These are phyloP conservation scores for Metahyphopichia silvanorum DNA, from an alignment of 805 yeast genomes.

Conservation along the genomic window DNA sequence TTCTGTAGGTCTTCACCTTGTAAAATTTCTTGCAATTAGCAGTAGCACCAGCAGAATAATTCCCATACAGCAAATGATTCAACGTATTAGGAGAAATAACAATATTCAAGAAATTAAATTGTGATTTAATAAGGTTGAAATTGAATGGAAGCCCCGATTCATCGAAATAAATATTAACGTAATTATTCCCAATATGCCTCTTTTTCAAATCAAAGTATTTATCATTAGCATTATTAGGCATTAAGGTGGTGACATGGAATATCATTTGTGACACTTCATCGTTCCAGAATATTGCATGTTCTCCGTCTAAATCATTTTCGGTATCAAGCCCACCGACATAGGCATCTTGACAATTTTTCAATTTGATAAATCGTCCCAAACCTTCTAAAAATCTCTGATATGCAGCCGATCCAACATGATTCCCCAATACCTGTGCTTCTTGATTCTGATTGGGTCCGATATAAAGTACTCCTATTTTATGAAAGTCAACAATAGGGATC, in stretches of 20 bases:
- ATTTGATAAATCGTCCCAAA: slow-evolving; percentile 58
- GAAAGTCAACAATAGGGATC: slow-evolving; percentile 73
- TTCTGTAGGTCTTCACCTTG: slow-evolving; percentile 61
- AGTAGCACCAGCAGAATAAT: slow-evolving; percentile 3
- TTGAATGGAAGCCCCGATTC: slow-evolving; percentile 66
- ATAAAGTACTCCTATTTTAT: slow-evolving; percentile 75
- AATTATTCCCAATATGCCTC: slow-evolving; percentile 83
- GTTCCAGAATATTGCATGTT: slow-evolving; percentile 68
- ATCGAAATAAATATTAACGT: slow-evolving; percentile 77
- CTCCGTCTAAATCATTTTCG: slow-evolving; percentile 68
- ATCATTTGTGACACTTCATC: slow-evolving; percentile 69
- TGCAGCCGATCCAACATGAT: slow-evolving; percentile 58
- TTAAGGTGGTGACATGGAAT: slow-evolving; percentile 78
- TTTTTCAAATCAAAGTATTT: slow-evolving; percentile 54
- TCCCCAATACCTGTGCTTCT: slow-evolving; percentile 64
- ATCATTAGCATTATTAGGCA: slow-evolving; percentile 57
- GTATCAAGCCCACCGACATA: slow-evolving; percentile 80
- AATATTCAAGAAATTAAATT: slow-evolving; percentile 78
- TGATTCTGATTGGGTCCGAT: slow-evolving; percentile 63
- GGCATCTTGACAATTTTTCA: slow-evolving; percentile 51
- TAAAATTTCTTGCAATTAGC: slow-evolving; percentile 31
- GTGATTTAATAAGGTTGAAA: slow-evolving; percentile 68
- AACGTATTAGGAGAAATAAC: slow-evolving; percentile 64
- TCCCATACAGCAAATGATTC: slow-evolving; percentile 6
- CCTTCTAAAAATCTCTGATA: slow-evolving; percentile 58